These are phyloP conservation scores for Penicillium thymicola DNA, from an alignment of 2,329 filamentous ascomycete genomes.

Conservation along the genomic window DNA sequence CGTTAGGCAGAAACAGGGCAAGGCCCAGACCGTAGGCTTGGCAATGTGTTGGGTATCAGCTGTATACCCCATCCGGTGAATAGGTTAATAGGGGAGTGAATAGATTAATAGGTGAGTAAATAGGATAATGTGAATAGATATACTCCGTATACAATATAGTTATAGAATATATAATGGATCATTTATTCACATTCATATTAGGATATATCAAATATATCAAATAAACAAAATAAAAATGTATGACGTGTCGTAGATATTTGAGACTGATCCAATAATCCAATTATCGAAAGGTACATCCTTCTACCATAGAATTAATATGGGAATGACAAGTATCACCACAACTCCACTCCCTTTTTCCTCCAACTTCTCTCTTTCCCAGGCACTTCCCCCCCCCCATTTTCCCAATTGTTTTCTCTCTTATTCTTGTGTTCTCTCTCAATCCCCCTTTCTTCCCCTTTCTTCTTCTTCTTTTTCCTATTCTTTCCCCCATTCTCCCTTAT, in stretches of 20 bases:
- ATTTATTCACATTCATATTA: too few species aligned
- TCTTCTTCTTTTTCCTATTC: constrained; percentile 5
- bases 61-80: not conserved
- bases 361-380: not conserved
- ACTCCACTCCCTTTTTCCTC: constrained; percentile 1
- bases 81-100: not conserved
- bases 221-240: not conserved
- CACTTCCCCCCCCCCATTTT: not conserved
- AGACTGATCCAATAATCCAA: constrained; percentile 6
- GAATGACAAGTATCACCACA: constrained; percentile 4
- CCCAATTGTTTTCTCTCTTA: not conserved
- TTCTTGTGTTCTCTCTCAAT: not conserved
- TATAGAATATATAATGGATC: not conserved
- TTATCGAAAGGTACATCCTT: not conserved
- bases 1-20: not conserved
- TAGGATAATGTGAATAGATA: not conserved
- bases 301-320: not conserved
- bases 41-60: not conserved
- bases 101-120: not conserved
- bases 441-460: constrained; percentile 5
- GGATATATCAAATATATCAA: too few species aligned
- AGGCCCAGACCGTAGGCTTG: not conserved
- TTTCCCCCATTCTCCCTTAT: constrained; percentile 11
- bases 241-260: constrained; percentile 9
- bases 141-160: not conserved